Evolutionary conservation across 495 filamentous ascomycete species (phyloP).

Genomic region (Hypomontagnella monticulosa): DNA sequence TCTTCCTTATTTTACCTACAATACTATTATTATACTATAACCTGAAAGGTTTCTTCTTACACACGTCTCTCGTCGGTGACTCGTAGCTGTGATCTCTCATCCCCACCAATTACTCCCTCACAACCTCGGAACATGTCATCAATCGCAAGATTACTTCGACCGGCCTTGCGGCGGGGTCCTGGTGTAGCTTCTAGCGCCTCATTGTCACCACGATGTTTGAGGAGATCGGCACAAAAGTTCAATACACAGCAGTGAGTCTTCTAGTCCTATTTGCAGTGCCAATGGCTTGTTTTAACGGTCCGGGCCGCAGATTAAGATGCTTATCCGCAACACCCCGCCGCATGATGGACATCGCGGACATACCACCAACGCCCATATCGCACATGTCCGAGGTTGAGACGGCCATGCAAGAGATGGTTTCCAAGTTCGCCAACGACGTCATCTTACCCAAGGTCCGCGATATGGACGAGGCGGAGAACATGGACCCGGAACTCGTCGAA

Average conservation of each 20-base stretch:
- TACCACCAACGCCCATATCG: constrained; percentile 91
- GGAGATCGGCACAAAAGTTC: constrained; percentile 44
- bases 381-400: constrained; percentile 91
- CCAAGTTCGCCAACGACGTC: constrained; percentile 87
- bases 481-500: constrained; percentile 90
- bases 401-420: constrained; percentile 87
- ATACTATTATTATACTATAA: background rate
- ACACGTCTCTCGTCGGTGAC: background rate
- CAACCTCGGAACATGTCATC: constrained; percentile 69
- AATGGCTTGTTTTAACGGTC: constrained; percentile 21
- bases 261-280: background rate
- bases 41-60: background rate
- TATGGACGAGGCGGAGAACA: constrained; percentile 96
- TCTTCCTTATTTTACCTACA: constrained; percentile 5
- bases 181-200: constrained; percentile 58
- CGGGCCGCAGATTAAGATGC: constrained; percentile 54
- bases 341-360: constrained; percentile 70
- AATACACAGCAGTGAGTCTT: constrained; percentile 57
- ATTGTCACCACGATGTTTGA: constrained; percentile 54
- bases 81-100: constrained; percentile 1
- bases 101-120: constrained; percentile 4
- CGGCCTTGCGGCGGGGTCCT: constrained; percentile 66
- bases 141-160: constrained; percentile 72
- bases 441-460: constrained; percentile 93
- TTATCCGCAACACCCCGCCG: constrained; percentile 75